phyloP scores from a whole-genome alignment of 495 filamentous ascomycete species.

The Mytilinidion resinicola region DNA sequence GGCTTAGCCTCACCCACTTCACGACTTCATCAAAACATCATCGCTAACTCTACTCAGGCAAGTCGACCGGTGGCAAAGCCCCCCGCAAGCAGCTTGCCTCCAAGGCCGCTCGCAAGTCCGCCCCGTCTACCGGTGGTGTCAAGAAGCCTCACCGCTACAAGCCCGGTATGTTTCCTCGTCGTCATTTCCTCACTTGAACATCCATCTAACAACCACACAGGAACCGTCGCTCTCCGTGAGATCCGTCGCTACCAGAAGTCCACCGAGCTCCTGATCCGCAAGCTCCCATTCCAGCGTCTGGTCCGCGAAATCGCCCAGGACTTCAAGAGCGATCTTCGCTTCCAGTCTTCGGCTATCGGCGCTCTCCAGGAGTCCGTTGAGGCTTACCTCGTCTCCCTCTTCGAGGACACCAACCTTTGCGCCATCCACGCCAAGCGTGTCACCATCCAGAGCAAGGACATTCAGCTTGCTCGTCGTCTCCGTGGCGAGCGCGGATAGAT shows the following conservation, averaged over 20 bases:
- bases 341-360: slow-evolving; percentile 99
- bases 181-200: slow-evolving; percentile 1
- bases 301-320: slow-evolving; percentile 99
- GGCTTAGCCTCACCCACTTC: slow-evolving; percentile 1
- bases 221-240: slow-evolving; percentile 99
- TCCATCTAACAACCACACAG: slow-evolving; percentile 40
- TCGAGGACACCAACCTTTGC: slow-evolving; percentile 99
- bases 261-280: slow-evolving; percentile 99
- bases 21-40: slow-evolving; percentile 38
- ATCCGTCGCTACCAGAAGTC: slow-evolving; percentile 99
- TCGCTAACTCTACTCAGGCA: slow-evolving; percentile 36
- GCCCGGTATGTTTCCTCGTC: slow-evolving; percentile 62
- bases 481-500: slow-evolving; percentile 84
- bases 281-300: slow-evolving; percentile 99
- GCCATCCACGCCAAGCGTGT: slow-evolving; percentile 99
- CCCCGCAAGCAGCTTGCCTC: slow-evolving; percentile 31
- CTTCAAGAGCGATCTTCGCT: slow-evolving; percentile 99
- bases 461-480: slow-evolving; percentile 93
- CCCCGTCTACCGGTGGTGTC: slow-evolving; percentile 60
- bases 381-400: slow-evolving; percentile 99
- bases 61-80: slow-evolving; percentile 31
- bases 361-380: slow-evolving; percentile 99
- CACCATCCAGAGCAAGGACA: slow-evolving; percentile 68
- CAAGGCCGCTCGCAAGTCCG: slow-evolving; percentile 31
- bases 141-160: slow-evolving; percentile 99